A percentile compares a stretch with the other conserved stretches of the same genome.
Evolutionary conservation across 352 stramenopile species (phyloP).

Genomic region (Bremia lactucae): DNA sequence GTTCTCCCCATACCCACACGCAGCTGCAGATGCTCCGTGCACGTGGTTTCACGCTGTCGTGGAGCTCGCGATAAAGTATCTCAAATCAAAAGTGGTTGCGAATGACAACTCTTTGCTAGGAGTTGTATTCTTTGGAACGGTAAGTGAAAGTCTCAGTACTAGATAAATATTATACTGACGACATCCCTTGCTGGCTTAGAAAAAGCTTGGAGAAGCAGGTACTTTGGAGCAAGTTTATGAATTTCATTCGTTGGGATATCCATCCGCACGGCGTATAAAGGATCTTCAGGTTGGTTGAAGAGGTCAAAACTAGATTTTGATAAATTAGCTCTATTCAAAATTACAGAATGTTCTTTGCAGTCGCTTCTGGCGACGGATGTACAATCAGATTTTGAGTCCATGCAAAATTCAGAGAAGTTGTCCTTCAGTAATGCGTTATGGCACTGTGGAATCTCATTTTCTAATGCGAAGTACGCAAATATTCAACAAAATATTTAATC

Average conservation of each 20-base stretch:
- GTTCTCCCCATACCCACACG: conserved; percentile 36
- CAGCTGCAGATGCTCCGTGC: conserved; percentile 8
- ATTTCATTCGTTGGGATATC: conserved; percentile 62
- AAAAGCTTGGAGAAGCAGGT: conserved; percentile 45
- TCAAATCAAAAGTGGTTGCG: conserved; percentile 73
- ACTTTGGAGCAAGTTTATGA: conserved; percentile 65
- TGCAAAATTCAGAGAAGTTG: conserved; percentile 46
- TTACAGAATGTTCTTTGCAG: conserved; percentile 6
- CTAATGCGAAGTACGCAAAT: conserved; percentile 50
- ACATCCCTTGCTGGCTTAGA: conserved; percentile 13
- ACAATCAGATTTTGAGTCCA: conserved; percentile 34
- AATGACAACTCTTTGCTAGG: conserved; percentile 72
- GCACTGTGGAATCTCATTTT: conserved; percentile 76
- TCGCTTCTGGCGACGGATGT: conserved; percentile 40
- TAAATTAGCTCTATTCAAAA: background rate
- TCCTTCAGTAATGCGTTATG: conserved; percentile 77
- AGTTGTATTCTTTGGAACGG: conserved; percentile 70
- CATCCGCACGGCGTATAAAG: conserved; percentile 63
- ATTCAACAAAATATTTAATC: background rate
- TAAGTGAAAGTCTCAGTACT: conserved; percentile 7
- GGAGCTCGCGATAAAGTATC: conserved; percentile 50
- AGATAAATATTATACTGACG: background rate
- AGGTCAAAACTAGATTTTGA: no score
- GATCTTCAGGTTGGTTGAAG: conserved; percentile 32
- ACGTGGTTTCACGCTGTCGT: conserved; percentile 72